These are phyloP conservation scores for Syncephalastrum racemosum DNA, from an alignment of 371 early-diverging fungal species.

Conservation along the genomic window DNA sequence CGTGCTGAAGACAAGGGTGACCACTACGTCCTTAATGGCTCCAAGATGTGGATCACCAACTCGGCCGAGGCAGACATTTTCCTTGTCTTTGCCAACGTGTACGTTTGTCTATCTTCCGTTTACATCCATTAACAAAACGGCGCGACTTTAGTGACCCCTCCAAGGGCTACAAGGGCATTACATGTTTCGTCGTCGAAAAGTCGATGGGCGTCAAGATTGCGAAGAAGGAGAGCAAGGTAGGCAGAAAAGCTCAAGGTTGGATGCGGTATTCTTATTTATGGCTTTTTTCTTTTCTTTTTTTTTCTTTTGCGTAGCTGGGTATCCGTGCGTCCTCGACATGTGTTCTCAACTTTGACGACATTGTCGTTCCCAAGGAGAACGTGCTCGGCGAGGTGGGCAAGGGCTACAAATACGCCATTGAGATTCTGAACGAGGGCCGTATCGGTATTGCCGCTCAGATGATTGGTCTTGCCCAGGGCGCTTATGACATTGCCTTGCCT, in stretches of 20 bases:
- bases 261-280: slow-evolving; percentile 24
- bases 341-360: slow-evolving; percentile 89
- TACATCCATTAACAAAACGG: background rate
- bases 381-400: slow-evolving; percentile 93
- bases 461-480: slow-evolving; percentile 97
- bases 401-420: slow-evolving; percentile 98
- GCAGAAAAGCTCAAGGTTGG: background rate
- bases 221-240: slow-evolving; percentile 95
- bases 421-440: slow-evolving; percentile 97
- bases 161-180: slow-evolving; percentile 97
- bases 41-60: slow-evolving; percentile 95
- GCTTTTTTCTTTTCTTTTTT: background rate
- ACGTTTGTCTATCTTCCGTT: slow-evolving; percentile 14
- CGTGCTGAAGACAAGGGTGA: slow-evolving; percentile 89
- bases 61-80: slow-evolving; percentile 92
- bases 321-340: slow-evolving; percentile 97
- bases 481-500: slow-evolving; percentile 85
- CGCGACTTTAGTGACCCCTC: slow-evolving; percentile 67
- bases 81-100: slow-evolving; percentile 95
- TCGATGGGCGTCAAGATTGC: slow-evolving; percentile 92
- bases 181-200: slow-evolving; percentile 96
- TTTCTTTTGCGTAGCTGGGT: too few species aligned
- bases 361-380: slow-evolving; percentile 86
- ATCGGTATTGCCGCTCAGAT: slow-evolving; percentile 98
- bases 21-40: slow-evolving; percentile 89